These are phyloP conservation scores for Trifolium subterraneum DNA, from an alignment of 306 rosid species.

Conservation along the genomic window DNA sequence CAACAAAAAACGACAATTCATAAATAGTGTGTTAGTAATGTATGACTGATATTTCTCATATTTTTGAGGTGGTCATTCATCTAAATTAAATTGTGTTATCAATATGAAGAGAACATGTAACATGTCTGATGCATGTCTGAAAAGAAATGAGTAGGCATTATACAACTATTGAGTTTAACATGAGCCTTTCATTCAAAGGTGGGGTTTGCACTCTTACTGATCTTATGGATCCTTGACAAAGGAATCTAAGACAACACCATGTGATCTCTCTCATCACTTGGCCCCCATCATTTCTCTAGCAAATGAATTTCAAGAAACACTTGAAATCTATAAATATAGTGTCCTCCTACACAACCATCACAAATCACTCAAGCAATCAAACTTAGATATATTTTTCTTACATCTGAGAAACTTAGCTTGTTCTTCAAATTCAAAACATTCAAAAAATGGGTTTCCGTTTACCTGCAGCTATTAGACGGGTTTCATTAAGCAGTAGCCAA, in stretches of 20 bases:
- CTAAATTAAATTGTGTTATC: not conserved
- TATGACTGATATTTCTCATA: not conserved
- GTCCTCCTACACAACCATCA: slow-evolving; percentile 2
- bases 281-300: not conserved
- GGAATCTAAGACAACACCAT: slow-evolving; percentile 35
- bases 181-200: no score
- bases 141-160: no score
- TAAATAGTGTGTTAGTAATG: not conserved
- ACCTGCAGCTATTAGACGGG: slow-evolving; percentile 27
- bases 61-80: not conserved
- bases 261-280: slow-evolving; percentile 41
- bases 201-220: not conserved
- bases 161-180: no score
- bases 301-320: slow-evolving; percentile 1
- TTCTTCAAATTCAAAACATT: slow-evolving; percentile 8
- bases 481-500: slow-evolving; percentile 15
- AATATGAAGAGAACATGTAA: slow-evolving; percentile 5
- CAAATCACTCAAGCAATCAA: slow-evolving; percentile 10
- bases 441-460: slow-evolving; percentile 39
- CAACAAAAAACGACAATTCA: not conserved
- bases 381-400: not conserved
- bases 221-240: not conserved
- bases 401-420: slow-evolving; percentile 4
- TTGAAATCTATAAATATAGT: slow-evolving; percentile 12
- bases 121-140: slow-evolving; percentile 14